These are phyloP conservation scores for Royoungia palumana DNA, from an alignment of 768 basidiomycete genomes.

Conservation along the genomic window DNA sequence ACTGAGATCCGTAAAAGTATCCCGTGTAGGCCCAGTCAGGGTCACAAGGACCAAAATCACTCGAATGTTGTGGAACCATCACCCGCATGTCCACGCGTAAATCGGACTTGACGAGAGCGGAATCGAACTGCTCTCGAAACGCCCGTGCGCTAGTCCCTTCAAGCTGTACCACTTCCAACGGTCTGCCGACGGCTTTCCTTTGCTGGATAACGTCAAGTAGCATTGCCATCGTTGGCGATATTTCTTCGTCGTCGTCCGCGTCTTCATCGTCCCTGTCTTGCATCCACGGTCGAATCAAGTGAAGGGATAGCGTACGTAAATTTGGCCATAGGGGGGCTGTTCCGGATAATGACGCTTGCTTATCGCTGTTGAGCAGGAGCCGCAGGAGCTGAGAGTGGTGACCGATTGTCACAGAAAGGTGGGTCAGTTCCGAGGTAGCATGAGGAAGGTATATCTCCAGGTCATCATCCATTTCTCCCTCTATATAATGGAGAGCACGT, in stretches of 20 bases:
- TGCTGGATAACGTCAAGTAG: slow-evolving; percentile 32
- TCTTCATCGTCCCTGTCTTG: slow-evolving; percentile 31
- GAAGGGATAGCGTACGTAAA: slow-evolving; percentile 29
- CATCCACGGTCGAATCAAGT: slow-evolving; percentile 27
- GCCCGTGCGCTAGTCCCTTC: slow-evolving; percentile 21
- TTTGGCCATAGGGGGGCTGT: slow-evolving; percentile 31
- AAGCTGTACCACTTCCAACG: slow-evolving; percentile 24
- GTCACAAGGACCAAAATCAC: slow-evolving; percentile 19
- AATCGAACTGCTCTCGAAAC: slow-evolving; percentile 27
- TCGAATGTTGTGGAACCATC: slow-evolving; percentile 10
- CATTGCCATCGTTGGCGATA: slow-evolving; percentile 29
- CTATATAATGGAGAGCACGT: slow-evolving; percentile 31
- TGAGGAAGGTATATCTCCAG: slow-evolving; percentile 33
- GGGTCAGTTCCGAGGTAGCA: slow-evolving; percentile 33
- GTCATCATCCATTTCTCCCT: slow-evolving; percentile 34
- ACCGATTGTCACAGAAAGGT: slow-evolving; percentile 34
- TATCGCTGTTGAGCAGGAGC: slow-evolving; percentile 33
- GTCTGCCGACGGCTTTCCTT: slow-evolving; percentile 28
- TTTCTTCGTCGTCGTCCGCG: slow-evolving; percentile 32
- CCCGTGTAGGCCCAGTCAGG: slow-evolving; percentile 28
- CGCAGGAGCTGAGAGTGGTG: slow-evolving; percentile 32
- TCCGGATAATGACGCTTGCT: slow-evolving; percentile 32
- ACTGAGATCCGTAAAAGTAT: slow-evolving; percentile 30
- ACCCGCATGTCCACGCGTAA: slow-evolving; percentile 25
- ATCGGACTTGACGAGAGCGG: slow-evolving; percentile 26